A percentile compares a stretch with the other conserved stretches of the same genome.
phyloP scores from a whole-genome alignment of 129 eudicot genomes.

The Pseudognaphalium luteoalbum region DNA sequence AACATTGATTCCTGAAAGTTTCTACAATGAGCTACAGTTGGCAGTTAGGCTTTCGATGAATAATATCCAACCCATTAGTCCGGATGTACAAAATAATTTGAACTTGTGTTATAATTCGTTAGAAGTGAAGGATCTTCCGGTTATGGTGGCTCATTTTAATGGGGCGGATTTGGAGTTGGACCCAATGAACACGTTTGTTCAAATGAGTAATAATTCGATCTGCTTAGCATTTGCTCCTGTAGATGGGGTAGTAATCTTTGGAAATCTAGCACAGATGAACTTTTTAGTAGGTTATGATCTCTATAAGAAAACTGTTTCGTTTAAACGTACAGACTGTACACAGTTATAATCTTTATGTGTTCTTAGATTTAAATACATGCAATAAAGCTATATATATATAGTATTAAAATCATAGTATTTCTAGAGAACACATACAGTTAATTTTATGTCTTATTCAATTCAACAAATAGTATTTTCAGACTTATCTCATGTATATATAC shows the following conservation, averaged over 20 bases:
- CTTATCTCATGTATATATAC: no score
- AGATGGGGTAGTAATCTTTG: conserved; percentile 35
- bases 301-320: conserved; percentile 43
- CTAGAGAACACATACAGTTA: no score
- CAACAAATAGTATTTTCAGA: no score
- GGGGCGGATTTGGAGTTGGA: conserved; percentile 42
- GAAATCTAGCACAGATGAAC: conserved; percentile 55
- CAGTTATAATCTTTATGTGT: conserved; percentile 28
- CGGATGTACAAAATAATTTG: conserved; percentile 13
- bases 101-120: conserved; percentile 30
- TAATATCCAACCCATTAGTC: neutral
- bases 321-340: conserved; percentile 48
- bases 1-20: conserved; percentile 30
- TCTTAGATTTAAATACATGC: no score
- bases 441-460: no score
- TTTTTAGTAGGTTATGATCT: conserved; percentile 60
- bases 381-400: no score
- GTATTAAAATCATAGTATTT: no score
- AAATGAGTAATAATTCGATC: conserved; percentile 26
- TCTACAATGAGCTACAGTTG: conserved; percentile 25
- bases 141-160: conserved; percentile 38
- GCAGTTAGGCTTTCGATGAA: conserved; percentile 25
- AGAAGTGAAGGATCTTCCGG: conserved; percentile 32
- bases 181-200: conserved; percentile 38
- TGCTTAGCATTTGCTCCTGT: conserved; percentile 48